phyloP scores from a whole-genome alignment of 495 filamentous ascomycete species.

The Penicillium mononematosum region DNA sequence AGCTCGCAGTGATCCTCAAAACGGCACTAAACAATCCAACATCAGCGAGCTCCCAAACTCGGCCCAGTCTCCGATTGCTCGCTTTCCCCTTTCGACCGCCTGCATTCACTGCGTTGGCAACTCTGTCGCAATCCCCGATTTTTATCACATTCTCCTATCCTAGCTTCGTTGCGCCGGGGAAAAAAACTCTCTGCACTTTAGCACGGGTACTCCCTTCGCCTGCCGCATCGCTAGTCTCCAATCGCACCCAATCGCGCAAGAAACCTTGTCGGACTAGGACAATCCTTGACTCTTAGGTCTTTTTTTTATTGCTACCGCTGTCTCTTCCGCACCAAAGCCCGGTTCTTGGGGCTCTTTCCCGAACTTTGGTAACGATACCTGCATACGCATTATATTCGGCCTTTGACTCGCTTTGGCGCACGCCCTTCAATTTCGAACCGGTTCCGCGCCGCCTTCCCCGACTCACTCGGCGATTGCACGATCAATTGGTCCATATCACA shows the following conservation, averaged over 20 bases:
- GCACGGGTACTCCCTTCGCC: slow-evolving; percentile 31
- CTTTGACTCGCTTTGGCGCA: slow-evolving; percentile 20
- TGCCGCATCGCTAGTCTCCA: slow-evolving; percentile 25
- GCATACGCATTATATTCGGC: slow-evolving; percentile 20
- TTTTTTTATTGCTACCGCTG: slow-evolving; percentile 21
- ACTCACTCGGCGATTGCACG: slow-evolving; percentile 25
- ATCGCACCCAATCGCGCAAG: slow-evolving; percentile 28
- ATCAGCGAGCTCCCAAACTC: slow-evolving; percentile 31
- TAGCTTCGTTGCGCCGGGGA: slow-evolving; percentile 22
- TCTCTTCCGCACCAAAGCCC: slow-evolving; percentile 21
- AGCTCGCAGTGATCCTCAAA: slow-evolving; percentile 30
- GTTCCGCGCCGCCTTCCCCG: slow-evolving; percentile 17
- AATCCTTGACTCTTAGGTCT: slow-evolving; percentile 19
- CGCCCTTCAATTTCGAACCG: slow-evolving; percentile 15
- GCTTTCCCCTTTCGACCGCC: slow-evolving; percentile 43
- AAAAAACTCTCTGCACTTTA: slow-evolving; percentile 30
- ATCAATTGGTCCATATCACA: slow-evolving; percentile 41
- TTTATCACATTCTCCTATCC: slow-evolving; percentile 21
- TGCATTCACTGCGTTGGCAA: slow-evolving; percentile 48
- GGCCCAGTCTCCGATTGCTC: slow-evolving; percentile 40
- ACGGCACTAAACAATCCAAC: slow-evolving; percentile 35
- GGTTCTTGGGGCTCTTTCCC: slow-evolving; percentile 27
- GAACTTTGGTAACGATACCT: slow-evolving; percentile 19
- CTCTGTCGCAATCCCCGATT: slow-evolving; percentile 31
- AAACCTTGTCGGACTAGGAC: slow-evolving; percentile 5